Base-by-base conservation (phyloP, 495 filamentous ascomycete genomes). In the Penicillium malachiteum region DNA sequence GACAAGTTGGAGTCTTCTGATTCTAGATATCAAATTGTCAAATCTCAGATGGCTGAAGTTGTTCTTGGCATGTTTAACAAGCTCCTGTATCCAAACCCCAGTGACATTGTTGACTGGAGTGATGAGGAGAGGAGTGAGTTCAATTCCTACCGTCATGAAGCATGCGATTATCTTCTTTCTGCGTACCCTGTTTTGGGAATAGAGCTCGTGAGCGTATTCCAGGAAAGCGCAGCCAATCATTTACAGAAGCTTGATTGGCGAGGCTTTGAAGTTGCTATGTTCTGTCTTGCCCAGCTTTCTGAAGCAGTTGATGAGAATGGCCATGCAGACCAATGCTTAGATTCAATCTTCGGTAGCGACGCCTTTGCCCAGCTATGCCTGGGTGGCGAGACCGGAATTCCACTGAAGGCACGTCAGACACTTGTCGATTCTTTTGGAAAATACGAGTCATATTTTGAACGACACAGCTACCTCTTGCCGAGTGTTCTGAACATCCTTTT, bases 401-500 rank as follows among this genome's bases (percentile, higher is more conserved):
- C 91, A 0, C 70, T 84, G 11, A 87, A 86, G 58, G 81, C 87
- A n/a, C 83, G 87, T 31, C 85, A 92, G 63, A 91, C 90, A 6
- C 80, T 90, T 18, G 81, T 97, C 37, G 81, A 84, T 52, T 76
- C 91, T 54, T 86, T 97, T 38, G 88, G 87, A 57, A 81, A 81
- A 45, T 96, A 94, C 70, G 82, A 86, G 33, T 81, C 85, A 37
- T 97, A 90, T 72, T 96, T 97, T 67, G 82, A 88, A 64, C 80
- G 84, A 30, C 82, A 91, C 62, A 75, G 83, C 16, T 77, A 86
- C 52, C 78, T 84, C 57, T 80, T 98, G 8, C 87, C 91, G 1
- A 71, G 82, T 52, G 87, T 89, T 3, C 74, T 98, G 31, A 91
- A 87, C 54, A 87, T 96, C 48, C 79, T 97, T 3, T 96, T 97